Percentiles rank a stretch among this genome's conserved stretches.
Evolutionary conservation across 257 asterid genomes (phyloP).

Genomic region (Hygrophila difformis): DNA sequence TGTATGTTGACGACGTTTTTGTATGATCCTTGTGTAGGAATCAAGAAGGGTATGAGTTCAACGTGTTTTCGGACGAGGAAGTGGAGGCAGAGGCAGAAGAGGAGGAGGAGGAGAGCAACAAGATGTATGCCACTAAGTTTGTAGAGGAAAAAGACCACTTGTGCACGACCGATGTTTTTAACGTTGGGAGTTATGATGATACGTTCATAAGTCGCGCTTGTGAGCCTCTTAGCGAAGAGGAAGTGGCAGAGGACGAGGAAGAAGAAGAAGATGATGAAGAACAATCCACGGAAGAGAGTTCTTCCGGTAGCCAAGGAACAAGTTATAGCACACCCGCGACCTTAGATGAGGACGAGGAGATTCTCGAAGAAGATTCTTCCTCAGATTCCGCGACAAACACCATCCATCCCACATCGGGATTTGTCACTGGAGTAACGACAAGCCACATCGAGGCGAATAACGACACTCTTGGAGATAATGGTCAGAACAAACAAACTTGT

Average conservation of each 20-base stretch:
- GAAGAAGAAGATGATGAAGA: too few relatives aligned
- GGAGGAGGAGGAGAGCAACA: neutral
- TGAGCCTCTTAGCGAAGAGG: neutral
- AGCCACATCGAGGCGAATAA: constrained; percentile 14
- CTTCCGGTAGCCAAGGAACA: constrained; percentile 18
- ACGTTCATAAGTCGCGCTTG: neutral
- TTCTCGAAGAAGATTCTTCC: constrained; percentile 14
- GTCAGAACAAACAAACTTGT: too few relatives aligned
- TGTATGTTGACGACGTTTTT: neutral
- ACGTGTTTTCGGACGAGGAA: constrained; percentile 50
- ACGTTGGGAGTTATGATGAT: neutral
- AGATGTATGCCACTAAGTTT: too few relatives aligned
- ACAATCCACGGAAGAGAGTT: constrained; percentile 13
- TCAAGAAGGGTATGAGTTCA: constrained; percentile 42
- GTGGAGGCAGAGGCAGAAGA: constrained; percentile 30
- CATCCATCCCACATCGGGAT: constrained; percentile 35
- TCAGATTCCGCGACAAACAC: constrained; percentile 20
- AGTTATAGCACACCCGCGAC: constrained; percentile 33
- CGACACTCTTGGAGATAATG: constrained; percentile 26
- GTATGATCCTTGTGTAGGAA: constrained; percentile 27
- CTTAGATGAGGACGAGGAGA: constrained; percentile 28
- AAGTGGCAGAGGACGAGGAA: too few relatives aligned
- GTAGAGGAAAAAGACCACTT: constrained; percentile 15
- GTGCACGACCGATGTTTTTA: constrained; percentile 9
- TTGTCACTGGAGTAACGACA: constrained; percentile 11